Evolutionary conservation across 129 eudicot genomes (phyloP).

Genomic region (Pittosporum tobira): DNA sequence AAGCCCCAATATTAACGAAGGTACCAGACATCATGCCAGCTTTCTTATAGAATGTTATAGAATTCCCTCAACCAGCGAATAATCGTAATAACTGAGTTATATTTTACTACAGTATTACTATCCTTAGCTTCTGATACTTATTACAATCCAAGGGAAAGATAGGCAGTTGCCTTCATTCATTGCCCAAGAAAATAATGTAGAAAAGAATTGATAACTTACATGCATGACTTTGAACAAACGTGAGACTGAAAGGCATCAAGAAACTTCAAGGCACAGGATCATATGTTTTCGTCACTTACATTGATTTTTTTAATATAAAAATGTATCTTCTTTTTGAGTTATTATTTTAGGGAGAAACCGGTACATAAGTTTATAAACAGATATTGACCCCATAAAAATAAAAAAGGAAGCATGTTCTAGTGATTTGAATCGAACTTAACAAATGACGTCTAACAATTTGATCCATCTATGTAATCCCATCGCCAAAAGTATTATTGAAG

Average conservation of each 20-base stretch:
- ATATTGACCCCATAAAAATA: not conserved
- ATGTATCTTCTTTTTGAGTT: too few relatives aligned
- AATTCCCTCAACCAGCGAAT: not conserved
- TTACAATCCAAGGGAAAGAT: not conserved
- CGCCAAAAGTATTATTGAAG: not conserved
- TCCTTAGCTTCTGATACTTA: not conserved
- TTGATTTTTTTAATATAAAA: too few relatives aligned
- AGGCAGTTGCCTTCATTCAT: not conserved
- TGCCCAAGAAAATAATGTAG: not conserved
- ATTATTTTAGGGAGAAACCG: not conserved
- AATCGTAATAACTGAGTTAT: not conserved
- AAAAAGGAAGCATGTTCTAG: not conserved
- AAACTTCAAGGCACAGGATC: not conserved
- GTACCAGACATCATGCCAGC: not conserved
- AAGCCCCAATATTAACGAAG: not conserved
- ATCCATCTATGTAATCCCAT: not conserved
- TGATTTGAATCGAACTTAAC: not conserved
- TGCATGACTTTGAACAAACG: not conserved
- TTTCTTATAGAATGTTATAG: not conserved
- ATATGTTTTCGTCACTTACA: too few relatives aligned
- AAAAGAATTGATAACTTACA: not conserved
- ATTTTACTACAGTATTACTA: not conserved
- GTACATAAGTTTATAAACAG: not conserved
- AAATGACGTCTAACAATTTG: not conserved
- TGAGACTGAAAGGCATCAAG: not conserved